phyloP scores from a whole-genome alignment of 257 asterid genomes.

The Solanum raphanifolium region DNA sequence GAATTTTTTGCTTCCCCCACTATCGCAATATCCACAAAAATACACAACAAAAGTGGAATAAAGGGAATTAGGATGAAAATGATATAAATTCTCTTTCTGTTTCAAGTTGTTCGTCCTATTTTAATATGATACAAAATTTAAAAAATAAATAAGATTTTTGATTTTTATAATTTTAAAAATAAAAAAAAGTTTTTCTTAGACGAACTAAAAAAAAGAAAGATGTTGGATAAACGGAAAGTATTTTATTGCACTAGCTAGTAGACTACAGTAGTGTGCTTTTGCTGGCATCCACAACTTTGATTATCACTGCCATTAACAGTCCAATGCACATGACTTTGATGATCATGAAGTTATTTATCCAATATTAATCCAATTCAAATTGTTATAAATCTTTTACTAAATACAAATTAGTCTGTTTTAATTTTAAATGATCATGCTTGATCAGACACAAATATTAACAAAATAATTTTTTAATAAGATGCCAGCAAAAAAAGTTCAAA shows the following conservation, averaged over 20 bases:
- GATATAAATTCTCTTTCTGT: background rate
- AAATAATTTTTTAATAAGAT: background rate
- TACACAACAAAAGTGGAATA: background rate
- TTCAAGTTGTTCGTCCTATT: background rate
- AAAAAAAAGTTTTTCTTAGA: too few relatives aligned
- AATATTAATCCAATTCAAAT: background rate
- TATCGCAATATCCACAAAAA: background rate
- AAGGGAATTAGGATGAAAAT: background rate
- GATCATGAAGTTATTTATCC: background rate
- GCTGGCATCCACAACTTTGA: background rate
- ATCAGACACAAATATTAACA: background rate
- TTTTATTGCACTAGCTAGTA: background rate
- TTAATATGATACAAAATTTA: fast-evolving
- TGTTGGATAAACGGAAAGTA: background rate
- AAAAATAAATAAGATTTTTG: fast-evolving
- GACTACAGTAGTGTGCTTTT: background rate
- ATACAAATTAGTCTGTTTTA: background rate
- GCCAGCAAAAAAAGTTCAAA: background rate
- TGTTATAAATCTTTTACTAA: background rate
- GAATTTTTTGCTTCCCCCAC: background rate
- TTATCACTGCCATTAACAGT: background rate
- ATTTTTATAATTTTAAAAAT: background rate
- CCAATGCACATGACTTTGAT: background rate
- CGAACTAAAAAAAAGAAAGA: background rate
- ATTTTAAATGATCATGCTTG: background rate